phyloP scores from a whole-genome alignment of 805 yeast genomes.

The Kazachstania bromeliacearum region DNA sequence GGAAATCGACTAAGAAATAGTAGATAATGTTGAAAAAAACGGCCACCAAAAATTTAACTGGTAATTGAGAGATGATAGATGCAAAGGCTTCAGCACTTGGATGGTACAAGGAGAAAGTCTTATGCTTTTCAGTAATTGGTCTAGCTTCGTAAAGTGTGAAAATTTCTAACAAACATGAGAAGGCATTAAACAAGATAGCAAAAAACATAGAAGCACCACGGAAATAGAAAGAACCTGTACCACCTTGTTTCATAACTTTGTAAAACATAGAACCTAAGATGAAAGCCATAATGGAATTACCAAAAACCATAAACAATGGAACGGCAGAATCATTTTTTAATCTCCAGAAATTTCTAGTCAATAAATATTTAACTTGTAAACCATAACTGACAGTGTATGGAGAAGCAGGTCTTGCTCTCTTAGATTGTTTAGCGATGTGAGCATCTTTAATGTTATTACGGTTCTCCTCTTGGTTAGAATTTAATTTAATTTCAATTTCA shows the following conservation, averaged over 20 bases:
- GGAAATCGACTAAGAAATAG: conserved; percentile 47
- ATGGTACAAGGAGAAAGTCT: conserved; percentile 45
- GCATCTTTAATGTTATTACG: conserved; percentile 27
- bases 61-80: conserved; percentile 42
- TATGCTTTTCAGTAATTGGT: conserved; percentile 51
- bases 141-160: conserved; percentile 46
- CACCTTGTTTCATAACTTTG: conserved; percentile 31
- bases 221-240: conserved; percentile 41
- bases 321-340: conserved; percentile 42
- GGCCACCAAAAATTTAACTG: conserved; percentile 37
- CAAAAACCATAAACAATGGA: conserved; percentile 33
- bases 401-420: conserved; percentile 37
- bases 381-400: conserved; percentile 43
- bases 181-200: conserved; percentile 54
- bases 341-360: conserved; percentile 41
- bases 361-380: conserved; percentile 43
- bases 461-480: conserved; percentile 16
- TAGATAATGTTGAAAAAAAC: conserved; percentile 40
- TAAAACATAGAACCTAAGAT: conserved; percentile 50
- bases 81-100: conserved; percentile 54
- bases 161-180: conserved; percentile 51
- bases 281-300: conserved; percentile 47
- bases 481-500: conserved; percentile 39
- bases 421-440: conserved; percentile 46
- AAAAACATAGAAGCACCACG: conserved; percentile 63